Percentiles rank a stretch among this genome's conserved stretches.
These are phyloP conservation scores for Aureobasidium sp. DNA, from an alignment of 2,329 filamentous ascomycete genomes.

Conservation along the genomic window DNA sequence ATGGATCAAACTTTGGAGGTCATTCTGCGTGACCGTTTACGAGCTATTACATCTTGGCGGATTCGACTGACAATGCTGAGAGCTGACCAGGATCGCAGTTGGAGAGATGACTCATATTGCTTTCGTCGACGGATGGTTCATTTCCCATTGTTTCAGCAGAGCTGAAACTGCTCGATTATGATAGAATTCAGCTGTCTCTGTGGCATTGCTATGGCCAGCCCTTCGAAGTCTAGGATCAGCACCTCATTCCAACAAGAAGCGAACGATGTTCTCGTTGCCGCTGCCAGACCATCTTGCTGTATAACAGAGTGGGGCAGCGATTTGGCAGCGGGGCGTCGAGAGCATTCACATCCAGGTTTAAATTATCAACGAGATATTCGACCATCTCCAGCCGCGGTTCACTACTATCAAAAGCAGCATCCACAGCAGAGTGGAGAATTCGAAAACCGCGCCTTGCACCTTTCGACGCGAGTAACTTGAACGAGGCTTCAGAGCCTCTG, in stretches of 20 bases:
- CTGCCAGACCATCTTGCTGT: background rate
- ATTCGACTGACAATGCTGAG: too few relatives aligned
- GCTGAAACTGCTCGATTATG: background rate
- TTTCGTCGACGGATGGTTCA: background rate
- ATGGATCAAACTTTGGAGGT: background rate
- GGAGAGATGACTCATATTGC: background rate
- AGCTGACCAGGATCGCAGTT: too few relatives aligned
- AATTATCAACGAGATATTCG: background rate
- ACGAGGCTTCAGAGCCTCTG: background rate
- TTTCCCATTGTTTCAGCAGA: background rate
- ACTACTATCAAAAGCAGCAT: background rate
- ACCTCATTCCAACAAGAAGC: background rate
- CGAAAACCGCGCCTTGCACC: background rate
- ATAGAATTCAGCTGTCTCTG: background rate
- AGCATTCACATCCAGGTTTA: background rate
- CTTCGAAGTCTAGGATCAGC: background rate
- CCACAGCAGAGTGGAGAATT: background rate
- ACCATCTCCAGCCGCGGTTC: background rate
- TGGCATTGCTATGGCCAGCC: background rate
- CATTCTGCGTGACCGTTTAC: background rate
- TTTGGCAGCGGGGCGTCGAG: background rate
- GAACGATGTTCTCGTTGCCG: background rate
- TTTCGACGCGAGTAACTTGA: background rate
- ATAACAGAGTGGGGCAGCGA: too few relatives aligned
- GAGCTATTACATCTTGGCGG: background rate